These are phyloP conservation scores for Clavispora phyllophila DNA, from an alignment of 805 yeast species.

Conservation along the genomic window DNA sequence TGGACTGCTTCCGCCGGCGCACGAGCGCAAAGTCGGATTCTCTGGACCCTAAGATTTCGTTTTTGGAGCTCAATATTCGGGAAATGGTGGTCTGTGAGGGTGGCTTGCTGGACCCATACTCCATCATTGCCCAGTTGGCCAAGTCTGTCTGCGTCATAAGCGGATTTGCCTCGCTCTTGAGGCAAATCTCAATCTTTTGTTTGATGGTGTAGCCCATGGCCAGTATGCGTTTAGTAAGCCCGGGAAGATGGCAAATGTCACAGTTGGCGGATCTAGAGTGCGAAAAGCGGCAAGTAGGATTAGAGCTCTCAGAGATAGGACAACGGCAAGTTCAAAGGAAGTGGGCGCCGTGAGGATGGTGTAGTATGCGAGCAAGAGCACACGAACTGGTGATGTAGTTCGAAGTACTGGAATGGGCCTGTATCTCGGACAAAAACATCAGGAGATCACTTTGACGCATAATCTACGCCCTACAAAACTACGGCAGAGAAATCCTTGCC, in stretches of 20 bases:
- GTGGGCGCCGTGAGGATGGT: neutral
- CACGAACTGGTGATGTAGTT: neutral
- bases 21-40: slow-evolving; percentile 48
- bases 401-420: neutral
- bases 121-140: slow-evolving; percentile 58
- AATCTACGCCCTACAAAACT: neutral
- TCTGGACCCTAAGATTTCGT: slow-evolving; percentile 45
- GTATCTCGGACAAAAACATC: neutral
- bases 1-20: slow-evolving; percentile 50
- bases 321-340: neutral
- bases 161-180: slow-evolving; percentile 63
- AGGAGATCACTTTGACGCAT: neutral
- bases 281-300: neutral
- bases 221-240: neutral
- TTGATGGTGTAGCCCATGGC: slow-evolving; percentile 54
- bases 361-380: neutral
- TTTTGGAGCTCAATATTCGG: slow-evolving; percentile 52
- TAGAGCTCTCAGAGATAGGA: neutral
- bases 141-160: slow-evolving; percentile 63
- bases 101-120: slow-evolving; percentile 46
- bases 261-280: neutral
- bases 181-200: slow-evolving; percentile 63
- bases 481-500: neutral
- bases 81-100: slow-evolving; percentile 69
- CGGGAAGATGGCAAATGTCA: neutral